Evolutionary conservation across 1,139 yeast genomes (phyloP), one percentile per base, ranked within the genome.

Genomic region (Pichia kudriavzevii): DNA sequence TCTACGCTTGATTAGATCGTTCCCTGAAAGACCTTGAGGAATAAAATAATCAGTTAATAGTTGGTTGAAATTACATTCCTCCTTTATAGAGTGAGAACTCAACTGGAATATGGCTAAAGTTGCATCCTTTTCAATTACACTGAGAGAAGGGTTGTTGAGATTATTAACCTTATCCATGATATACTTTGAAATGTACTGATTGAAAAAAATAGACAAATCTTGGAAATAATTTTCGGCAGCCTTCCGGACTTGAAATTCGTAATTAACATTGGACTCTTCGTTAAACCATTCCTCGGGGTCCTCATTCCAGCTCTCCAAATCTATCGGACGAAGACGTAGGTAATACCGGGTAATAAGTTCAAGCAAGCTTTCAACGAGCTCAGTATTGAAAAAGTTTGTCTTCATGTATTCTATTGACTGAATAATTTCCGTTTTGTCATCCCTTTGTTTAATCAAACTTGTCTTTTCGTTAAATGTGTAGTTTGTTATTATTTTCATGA

Each of bases 281-380:
- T 77, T 77, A 22, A 84, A 76, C 85, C 94, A 91, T 52, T 84
- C 95, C 56, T 87, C 97, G 0, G 97, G 95, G 41, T 85, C 95
- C 22, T 71, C 58, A 11, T 66, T 58, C 97, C 97, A 91, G 31
- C 73, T 64, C 47, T 82, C 94, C 32, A 88, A 59, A 52, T 88
- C 97, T 1, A 71, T 60, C 0, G 88, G 83, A 37, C 78, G 73
- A 31, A 88, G 58, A 36, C 79, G 71, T 45, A 91, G 66, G 53
- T 84, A 88, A 74, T 80, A 77, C 25, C 69, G 67, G 39, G 85
- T 76, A 23, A 87, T 61, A 22, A 81, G 60, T 42, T 80, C 80
- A 17, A 85, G 71, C 16, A 88, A 58, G 22, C 72, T 69, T 28
- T 66, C 65, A 12, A 83, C 61, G 17, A 78, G 63, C 2, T 65